A percentile compares a stretch with the other conserved stretches of the same genome.
phyloP scores from a whole-genome alignment of 2,329 filamentous ascomycete genomes.

The Pseudogymnoascus sp. region DNA sequence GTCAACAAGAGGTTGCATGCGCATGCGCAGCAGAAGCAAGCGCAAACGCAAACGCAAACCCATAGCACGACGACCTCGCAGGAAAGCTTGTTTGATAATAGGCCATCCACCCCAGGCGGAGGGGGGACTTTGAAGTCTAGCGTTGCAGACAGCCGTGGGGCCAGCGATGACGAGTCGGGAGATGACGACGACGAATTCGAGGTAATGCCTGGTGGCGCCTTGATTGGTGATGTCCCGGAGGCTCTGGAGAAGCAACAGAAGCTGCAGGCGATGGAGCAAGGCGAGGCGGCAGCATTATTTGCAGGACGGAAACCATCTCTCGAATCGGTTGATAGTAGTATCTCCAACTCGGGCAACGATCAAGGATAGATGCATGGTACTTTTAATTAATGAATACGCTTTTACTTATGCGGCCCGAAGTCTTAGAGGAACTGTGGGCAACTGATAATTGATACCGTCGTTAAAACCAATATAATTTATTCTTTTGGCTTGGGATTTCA shows the following conservation, averaged over 20 bases:
- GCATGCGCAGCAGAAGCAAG: conserved; percentile 2
- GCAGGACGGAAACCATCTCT: conserved; percentile 14
- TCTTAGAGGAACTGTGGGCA: not conserved
- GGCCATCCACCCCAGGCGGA: conserved; percentile 21
- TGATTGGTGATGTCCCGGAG: conserved; percentile 19
- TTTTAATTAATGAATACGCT: conserved; percentile 3
- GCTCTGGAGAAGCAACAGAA: conserved; percentile 39
- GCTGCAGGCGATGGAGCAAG: conserved; percentile 53
- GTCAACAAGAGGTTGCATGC: conserved; percentile 17
- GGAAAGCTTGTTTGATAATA: conserved; percentile 14
- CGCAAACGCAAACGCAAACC: not conserved
- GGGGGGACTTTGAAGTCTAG: conserved; percentile 34
- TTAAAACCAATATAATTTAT: not conserved
- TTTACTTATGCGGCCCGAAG: not conserved
- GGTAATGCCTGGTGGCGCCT: conserved; percentile 20
- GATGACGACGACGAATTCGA: conserved; percentile 28
- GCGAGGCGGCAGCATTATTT: conserved; percentile 46
- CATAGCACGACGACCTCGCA: not conserved
- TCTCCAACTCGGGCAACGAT: not conserved
- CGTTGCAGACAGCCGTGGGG: conserved; percentile 21
- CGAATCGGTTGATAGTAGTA: conserved; percentile 17
- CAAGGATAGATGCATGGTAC: not conserved
- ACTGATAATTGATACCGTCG: not conserved
- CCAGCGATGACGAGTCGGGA: conserved; percentile 31
- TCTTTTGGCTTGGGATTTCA: not conserved